A percentile compares a stretch with the other conserved stretches of the same genome.
Conservation (phyloP, 768 basidiomycete species). For the Boletellus emodensis region DNA sequence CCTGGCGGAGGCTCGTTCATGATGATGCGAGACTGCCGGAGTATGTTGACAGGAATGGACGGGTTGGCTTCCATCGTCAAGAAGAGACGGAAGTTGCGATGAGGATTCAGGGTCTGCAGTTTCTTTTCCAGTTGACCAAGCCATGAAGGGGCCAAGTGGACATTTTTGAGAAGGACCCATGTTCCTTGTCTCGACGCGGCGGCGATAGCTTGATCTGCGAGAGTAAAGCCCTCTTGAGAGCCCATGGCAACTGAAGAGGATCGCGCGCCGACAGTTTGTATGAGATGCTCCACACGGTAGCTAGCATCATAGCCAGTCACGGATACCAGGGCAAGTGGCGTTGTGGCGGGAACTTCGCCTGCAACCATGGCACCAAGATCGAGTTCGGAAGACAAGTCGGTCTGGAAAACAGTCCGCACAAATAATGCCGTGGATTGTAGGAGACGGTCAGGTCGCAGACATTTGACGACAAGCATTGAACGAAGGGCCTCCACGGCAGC, state of each 20-base stretch:
- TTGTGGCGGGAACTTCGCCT: conserved; percentile 73
- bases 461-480: conserved; percentile 77
- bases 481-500: conserved; percentile 75
- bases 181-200: conserved; percentile 88
- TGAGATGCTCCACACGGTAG: conserved; percentile 86
- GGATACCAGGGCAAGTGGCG: conserved; percentile 86
- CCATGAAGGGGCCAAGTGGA: conserved; percentile 95
- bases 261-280: conserved; percentile 69
- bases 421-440: conserved; percentile 78
- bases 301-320: conserved; percentile 98
- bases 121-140: conserved; percentile 95
- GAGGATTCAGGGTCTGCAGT: conserved; percentile 83
- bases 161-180: conserved; percentile 97
- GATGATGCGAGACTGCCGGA: conserved; percentile 91
- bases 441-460: conserved; percentile 88
- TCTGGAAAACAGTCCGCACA: conserved; percentile 70
- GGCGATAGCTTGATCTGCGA: conserved; percentile 95
- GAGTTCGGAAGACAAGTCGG: conserved; percentile 75
- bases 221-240: conserved; percentile 92
- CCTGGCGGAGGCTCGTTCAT: conserved; percentile 99
- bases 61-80: conserved; percentile 97
- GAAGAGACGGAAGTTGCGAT: conserved; percentile 93
- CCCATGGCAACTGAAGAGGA: conserved; percentile 97
- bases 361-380: conserved; percentile 75
- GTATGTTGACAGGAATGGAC: conserved; percentile 91